Conservation (phyloP, 768 basidiomycete genomes). For the Crucibulum laeve region DNA sequence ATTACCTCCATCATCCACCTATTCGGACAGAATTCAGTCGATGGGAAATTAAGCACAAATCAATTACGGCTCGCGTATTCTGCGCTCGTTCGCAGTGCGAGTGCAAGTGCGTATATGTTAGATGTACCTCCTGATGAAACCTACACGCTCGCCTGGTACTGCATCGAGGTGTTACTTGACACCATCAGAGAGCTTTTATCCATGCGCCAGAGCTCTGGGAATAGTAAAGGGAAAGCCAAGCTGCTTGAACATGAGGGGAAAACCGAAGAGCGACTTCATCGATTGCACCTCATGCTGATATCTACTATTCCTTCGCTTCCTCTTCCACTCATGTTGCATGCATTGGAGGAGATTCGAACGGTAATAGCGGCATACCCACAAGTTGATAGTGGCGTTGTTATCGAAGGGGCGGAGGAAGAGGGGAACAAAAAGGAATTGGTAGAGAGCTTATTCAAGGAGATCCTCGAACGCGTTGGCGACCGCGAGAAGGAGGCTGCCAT, state of each 20-base stretch:
- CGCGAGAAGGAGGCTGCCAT: constrained; percentile 63
- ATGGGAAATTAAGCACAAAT: constrained; percentile 52
- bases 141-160: constrained; percentile 63
- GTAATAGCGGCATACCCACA: constrained; percentile 23
- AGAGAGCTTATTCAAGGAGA: constrained; percentile 56
- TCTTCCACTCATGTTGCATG: constrained; percentile 46
- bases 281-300: constrained; percentile 61
- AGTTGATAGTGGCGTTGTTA: constrained; percentile 14
- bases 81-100: constrained; percentile 63
- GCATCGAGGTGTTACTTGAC: constrained; percentile 52
- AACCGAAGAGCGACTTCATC: constrained; percentile 34
- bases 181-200: constrained; percentile 32
- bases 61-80: constrained; percentile 76
- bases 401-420: constrained; percentile 6
- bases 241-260: constrained; percentile 7
- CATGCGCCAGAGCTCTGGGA: constrained; percentile 15
- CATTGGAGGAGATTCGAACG: constrained; percentile 44
- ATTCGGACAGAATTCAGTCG: constrained; percentile 51
- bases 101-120: constrained; percentile 26
- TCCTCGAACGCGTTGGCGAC: constrained; percentile 63
- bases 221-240: constrained; percentile 14
- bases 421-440: constrained; percentile 40
- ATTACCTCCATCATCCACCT: background rate
- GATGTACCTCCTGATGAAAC: constrained; percentile 16
- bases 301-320: constrained; percentile 64